These are phyloP conservation scores for Neurospora crassa DNA, from an alignment of 2,329 filamentous ascomycete genomes.

Conservation along the genomic window DNA sequence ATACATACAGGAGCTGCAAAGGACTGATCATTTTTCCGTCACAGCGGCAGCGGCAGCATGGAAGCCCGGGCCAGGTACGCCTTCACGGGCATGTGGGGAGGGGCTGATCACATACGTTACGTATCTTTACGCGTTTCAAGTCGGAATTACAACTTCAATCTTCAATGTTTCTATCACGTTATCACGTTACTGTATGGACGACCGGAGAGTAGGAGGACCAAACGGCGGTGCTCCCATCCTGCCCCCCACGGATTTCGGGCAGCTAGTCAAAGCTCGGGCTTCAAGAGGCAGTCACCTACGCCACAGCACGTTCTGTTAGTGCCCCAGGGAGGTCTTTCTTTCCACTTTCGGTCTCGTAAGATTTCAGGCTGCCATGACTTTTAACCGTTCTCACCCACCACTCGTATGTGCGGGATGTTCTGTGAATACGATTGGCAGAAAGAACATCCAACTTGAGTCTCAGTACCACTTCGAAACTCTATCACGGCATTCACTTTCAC, in stretches of 20 bases:
- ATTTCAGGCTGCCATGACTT: neutral
- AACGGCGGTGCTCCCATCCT: neutral
- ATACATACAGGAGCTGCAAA: neutral
- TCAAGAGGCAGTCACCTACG: neutral
- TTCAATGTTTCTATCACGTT: too few species aligned
- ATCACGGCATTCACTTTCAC: neutral
- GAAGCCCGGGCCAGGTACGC: neutral
- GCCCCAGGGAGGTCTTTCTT: neutral
- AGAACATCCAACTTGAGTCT: neutral
- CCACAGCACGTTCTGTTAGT: neutral
- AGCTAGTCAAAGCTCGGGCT: neutral
- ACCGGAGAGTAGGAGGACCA: too few species aligned
- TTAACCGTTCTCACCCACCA: neutral
- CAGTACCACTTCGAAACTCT: neutral
- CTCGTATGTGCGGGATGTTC: neutral
- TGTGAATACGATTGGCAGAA: neutral
- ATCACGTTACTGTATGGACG: too few species aligned
- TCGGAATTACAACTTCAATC: neutral
- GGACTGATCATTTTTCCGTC: neutral
- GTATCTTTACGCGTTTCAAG: neutral
- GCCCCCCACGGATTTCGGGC: neutral
- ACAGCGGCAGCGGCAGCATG: neutral
- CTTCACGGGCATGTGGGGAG: neutral
- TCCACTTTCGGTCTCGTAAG: neutral
- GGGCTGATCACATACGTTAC: neutral